These are phyloP conservation scores for Clarireedia monteithiana DNA, from an alignment of 2,329 filamentous ascomycete species.

Conservation along the genomic window DNA sequence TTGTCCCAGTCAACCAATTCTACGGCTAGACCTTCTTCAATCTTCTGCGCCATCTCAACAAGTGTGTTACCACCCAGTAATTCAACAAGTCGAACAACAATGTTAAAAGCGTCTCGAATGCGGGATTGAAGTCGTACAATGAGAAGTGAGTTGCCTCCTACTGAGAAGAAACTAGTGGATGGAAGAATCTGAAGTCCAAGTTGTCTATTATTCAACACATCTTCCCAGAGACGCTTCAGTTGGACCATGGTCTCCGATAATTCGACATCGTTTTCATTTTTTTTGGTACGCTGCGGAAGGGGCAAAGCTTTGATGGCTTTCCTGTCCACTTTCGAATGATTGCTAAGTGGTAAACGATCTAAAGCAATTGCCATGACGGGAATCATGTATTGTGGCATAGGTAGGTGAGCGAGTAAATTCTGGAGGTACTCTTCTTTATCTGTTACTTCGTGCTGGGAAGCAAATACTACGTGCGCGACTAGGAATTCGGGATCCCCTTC, in stretches of 20 bases:
- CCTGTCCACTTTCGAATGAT: not conserved
- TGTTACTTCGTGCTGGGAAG: no score
- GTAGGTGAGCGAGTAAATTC: not conserved
- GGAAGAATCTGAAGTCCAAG: not conserved
- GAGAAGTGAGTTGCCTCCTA: conserved; percentile 32
- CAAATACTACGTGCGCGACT: not conserved
- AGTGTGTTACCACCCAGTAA: conserved; percentile 23
- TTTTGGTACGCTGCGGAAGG: not conserved
- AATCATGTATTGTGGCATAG: not conserved
- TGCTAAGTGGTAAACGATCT: not conserved
- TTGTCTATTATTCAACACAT: not conserved
- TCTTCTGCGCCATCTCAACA: conserved; percentile 13
- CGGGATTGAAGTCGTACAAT: conserved; percentile 25
- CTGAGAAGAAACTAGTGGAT: conserved; percentile 26
- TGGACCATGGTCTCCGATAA: not conserved
- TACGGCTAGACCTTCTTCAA: not conserved
- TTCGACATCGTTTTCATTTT: not conserved
- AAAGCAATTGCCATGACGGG: not conserved
- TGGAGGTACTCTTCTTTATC: not conserved
- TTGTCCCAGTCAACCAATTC: not conserved
- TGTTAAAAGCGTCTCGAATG: conserved; percentile 21
- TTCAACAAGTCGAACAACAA: conserved; percentile 17
- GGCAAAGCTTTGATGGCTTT: not conserved
- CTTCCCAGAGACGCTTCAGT: not conserved
- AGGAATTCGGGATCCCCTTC: not conserved